Evolutionary conservation across 495 filamentous ascomycete genomes (phyloP).

Genomic region (Daldinia bambusicola): DNA sequence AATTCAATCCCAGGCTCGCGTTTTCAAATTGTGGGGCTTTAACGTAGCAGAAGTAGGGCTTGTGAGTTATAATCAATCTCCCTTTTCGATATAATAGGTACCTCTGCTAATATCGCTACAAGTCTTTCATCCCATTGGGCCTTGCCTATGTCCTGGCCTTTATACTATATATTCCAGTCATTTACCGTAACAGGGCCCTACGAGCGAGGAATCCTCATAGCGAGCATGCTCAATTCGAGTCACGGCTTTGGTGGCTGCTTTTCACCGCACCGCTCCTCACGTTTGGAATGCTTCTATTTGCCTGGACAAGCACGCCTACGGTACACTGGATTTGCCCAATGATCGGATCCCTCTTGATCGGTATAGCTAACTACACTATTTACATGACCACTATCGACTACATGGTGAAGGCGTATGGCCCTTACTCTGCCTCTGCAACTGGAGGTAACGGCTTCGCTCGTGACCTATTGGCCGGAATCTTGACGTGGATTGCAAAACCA

Average conservation of each 20-base stretch:
- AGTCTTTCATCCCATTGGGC: constrained; percentile 70
- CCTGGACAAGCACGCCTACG: constrained; percentile 69
- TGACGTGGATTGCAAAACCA: constrained; percentile 77
- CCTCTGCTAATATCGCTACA: not conserved
- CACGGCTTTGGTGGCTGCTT: constrained; percentile 68
- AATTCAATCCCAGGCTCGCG: constrained; percentile 72
- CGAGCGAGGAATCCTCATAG: constrained; percentile 60
- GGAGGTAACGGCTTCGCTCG: constrained; percentile 76
- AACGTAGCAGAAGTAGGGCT: constrained; percentile 64
- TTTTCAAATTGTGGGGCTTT: constrained; percentile 73
- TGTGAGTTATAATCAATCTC: constrained; percentile 20
- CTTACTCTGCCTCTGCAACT: constrained; percentile 80
- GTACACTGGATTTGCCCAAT: constrained; percentile 70
- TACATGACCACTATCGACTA: constrained; percentile 88
- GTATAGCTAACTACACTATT: constrained; percentile 74
- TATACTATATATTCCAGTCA: constrained; percentile 69
- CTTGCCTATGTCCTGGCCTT: constrained; percentile 73
- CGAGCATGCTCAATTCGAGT: constrained; percentile 70
- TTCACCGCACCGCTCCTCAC: constrained; percentile 73
- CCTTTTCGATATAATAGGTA: not conserved
- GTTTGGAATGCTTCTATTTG: constrained; percentile 75
- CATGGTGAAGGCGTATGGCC: constrained; percentile 82
- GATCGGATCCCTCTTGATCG: constrained; percentile 68
- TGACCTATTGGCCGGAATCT: constrained; percentile 83
- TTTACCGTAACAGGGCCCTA: constrained; percentile 65